Evolutionary conservation across 345 rosid genomes (phyloP).

Genomic region (Camelina hispida): DNA sequence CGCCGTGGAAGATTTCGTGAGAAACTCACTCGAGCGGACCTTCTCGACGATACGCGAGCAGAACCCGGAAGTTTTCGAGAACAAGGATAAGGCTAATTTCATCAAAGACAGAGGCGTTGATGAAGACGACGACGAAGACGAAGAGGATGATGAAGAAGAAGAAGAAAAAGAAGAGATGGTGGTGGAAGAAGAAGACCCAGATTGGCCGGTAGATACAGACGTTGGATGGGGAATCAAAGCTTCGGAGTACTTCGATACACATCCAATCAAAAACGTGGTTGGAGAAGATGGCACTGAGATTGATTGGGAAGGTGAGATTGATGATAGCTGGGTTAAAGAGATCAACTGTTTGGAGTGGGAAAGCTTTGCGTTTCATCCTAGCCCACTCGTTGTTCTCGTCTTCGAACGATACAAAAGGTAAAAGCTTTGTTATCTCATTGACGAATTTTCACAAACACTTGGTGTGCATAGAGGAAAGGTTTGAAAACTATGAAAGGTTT

Average conservation of each 20-base stretch:
- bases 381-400: constrained; percentile 74
- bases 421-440: background rate
- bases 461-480: background rate
- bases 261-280: constrained; percentile 75
- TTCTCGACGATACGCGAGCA: constrained; percentile 66
- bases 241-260: constrained; percentile 86
- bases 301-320: constrained; percentile 93
- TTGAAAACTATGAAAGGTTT: background rate
- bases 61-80: constrained; percentile 59
- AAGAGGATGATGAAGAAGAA: constrained; percentile 35
- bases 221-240: constrained; percentile 96
- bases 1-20: constrained; percentile 82
- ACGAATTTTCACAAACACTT: constrained; percentile 36
- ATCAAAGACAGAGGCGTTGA: constrained; percentile 57
- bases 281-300: constrained; percentile 83
- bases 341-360: constrained; percentile 94
- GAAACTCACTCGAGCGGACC: constrained; percentile 66
- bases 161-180: constrained; percentile 56
- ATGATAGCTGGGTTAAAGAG: constrained; percentile 84
- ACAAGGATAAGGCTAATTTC: constrained; percentile 47
- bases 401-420: constrained; percentile 84
- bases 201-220: constrained; percentile 96
- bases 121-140: constrained; percentile 42
- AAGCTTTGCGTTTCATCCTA: constrained; percentile 87
- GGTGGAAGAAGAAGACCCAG: constrained; percentile 78